These are phyloP conservation scores for Epichloe amarillans DNA, from an alignment of 2,329 filamentous ascomycete species.

Conservation along the genomic window DNA sequence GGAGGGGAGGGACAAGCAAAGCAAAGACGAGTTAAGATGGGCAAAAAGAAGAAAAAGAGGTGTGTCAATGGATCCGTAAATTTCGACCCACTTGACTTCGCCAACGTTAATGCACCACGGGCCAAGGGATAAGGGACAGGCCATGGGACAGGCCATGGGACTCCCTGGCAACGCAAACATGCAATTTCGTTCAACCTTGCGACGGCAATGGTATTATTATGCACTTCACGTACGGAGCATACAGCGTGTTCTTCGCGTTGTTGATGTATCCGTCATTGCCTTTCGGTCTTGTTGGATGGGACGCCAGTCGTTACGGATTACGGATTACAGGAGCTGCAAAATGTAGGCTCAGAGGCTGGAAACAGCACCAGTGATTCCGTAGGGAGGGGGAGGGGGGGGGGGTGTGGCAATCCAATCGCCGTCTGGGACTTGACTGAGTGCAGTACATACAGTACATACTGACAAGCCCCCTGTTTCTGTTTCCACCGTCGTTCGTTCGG, in stretches of 20 bases:
- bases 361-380: too few species aligned
- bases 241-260: too few species aligned
- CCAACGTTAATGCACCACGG: conserved; percentile 7
- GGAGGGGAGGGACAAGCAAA: neutral
- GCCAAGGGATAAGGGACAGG: neutral
- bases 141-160: neutral
- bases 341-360: neutral
- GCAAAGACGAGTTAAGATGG: neutral
- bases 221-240: too few species aligned
- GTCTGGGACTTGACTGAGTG: too few species aligned
- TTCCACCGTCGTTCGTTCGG: too few species aligned
- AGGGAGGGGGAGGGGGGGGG: too few species aligned
- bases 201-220: too few species aligned
- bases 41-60: neutral
- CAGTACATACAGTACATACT: too few species aligned
- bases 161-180: conserved; percentile 1
- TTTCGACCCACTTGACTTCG: conserved; percentile 13
- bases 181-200: neutral
- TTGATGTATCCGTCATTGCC: neutral
- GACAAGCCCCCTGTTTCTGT: too few species aligned
- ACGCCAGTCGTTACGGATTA: neutral
- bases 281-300: neutral
- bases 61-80: conserved; percentile 10
- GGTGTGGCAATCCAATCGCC: too few species aligned
- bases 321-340: neutral